Evolutionary conservation across 2,329 filamentous ascomycete genomes (phyloP).

Genomic region (Dactylellina parvicollis): DNA sequence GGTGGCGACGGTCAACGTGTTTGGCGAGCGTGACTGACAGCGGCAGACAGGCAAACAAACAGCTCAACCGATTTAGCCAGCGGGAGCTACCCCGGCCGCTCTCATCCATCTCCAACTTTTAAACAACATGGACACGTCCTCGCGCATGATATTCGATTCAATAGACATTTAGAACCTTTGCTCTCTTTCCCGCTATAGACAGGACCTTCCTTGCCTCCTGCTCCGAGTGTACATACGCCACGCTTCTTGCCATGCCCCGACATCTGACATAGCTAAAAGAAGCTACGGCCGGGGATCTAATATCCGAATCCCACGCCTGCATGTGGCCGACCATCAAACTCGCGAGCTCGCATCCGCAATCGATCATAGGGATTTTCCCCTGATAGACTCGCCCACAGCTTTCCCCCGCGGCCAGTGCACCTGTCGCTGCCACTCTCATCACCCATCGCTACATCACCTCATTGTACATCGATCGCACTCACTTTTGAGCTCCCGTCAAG

Average conservation of each 20-base stretch:
- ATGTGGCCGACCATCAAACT: not conserved
- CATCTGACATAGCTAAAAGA: not conserved
- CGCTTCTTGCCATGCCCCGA: slow-evolving; percentile 1
- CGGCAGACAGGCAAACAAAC: slow-evolving; percentile 30
- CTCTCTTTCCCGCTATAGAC: not conserved
- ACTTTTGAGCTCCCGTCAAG: not conserved
- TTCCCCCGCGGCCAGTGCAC: too few species aligned
- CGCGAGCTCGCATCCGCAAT: not conserved
- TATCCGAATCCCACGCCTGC: not conserved
- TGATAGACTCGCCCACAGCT: not conserved
- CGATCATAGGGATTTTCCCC: not conserved
- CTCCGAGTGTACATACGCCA: not conserved
- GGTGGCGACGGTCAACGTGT: too few species aligned
- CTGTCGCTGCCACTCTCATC: not conserved
- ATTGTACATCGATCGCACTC: not conserved
- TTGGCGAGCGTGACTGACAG: too few species aligned
- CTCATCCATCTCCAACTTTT: not conserved
- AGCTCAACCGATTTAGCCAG: slow-evolving; percentile 17
- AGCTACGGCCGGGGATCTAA: not conserved
- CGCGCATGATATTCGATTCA: not conserved
- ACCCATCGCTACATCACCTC: not conserved
- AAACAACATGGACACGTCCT: slow-evolving; percentile 30
- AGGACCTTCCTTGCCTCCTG: not conserved
- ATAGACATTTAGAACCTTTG: not conserved
- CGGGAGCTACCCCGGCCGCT: slow-evolving; percentile 24